These are phyloP conservation scores for Coix lacrymajobi DNA, from an alignment of 176 grass and related monocot species.

Conservation along the genomic window DNA sequence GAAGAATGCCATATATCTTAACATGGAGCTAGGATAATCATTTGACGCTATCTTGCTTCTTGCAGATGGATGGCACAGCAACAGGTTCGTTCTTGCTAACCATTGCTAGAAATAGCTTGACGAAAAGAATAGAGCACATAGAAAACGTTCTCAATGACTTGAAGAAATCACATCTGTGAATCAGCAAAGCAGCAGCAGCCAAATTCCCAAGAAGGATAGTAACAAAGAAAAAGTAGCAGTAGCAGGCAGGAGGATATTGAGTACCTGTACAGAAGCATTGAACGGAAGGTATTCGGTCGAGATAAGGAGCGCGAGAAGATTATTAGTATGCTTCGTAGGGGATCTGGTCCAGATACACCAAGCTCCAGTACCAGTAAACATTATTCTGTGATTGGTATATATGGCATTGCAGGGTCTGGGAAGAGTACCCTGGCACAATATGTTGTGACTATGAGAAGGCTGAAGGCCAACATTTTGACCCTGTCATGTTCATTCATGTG, in stretches of 20 bases:
- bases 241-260: not conserved
- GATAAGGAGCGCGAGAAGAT: not conserved
- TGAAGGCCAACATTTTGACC: not conserved
- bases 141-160: not conserved
- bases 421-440: constrained; percentile 33
- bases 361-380: not conserved
- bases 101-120: not conserved
- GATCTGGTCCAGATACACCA: not conserved
- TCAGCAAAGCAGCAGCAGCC: not conserved
- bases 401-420: not conserved
- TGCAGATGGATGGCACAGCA: not conserved
- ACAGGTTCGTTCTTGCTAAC: not conserved
- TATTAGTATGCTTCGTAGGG: not conserved
- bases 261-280: not conserved
- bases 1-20: not conserved
- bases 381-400: constrained; percentile 12
- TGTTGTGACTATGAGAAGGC: not conserved
- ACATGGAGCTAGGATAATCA: not conserved
- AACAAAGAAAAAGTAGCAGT: not conserved
- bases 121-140: constrained; percentile 13
- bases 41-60: not conserved
- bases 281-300: constrained; percentile 8
- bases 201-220: not conserved
- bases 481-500: not conserved
- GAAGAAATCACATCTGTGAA: not conserved